Percentiles rank a stretch among this genome's conserved stretches.
Evolutionary conservation across 78 protist genomes (phyloP).

Genomic region (Monosiga brevicollis): DNA sequence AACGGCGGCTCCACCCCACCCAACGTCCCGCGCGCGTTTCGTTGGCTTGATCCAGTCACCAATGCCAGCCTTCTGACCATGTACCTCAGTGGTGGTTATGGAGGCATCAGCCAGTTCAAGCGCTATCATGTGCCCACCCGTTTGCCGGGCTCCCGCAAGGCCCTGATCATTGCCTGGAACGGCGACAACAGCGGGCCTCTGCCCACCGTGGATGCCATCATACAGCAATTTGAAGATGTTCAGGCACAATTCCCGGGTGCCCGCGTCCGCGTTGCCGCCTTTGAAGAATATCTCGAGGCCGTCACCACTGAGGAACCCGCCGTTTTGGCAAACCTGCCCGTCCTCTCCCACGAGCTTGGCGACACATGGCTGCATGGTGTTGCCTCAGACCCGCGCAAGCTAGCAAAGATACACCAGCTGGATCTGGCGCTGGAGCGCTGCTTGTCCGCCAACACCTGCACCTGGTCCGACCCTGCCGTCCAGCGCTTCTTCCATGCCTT

Average conservation of each 20-base stretch:
- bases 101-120: not conserved
- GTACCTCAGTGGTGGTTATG: slow-evolving; percentile 11
- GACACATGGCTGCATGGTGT: slow-evolving; percentile 2
- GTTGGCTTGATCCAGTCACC: not conserved
- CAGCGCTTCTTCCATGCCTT: not conserved
- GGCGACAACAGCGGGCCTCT: slow-evolving; percentile 10
- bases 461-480: not conserved
- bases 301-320: not conserved
- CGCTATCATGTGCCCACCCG: not conserved
- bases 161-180: not conserved
- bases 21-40: not conserved
- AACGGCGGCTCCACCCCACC: slow-evolving; percentile 8
- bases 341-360: not conserved
- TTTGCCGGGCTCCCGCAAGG: not conserved
- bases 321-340: not conserved
- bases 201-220: not conserved
- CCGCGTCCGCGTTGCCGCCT: not conserved
- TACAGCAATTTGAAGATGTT: not conserved
- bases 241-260: not conserved
- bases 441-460: not conserved
- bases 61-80: not conserved
- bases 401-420: not conserved
- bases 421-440: not conserved
- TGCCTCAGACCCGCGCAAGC: not conserved
- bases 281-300: not conserved